A percentile compares a stretch with the other conserved stretches of the same genome.
These are phyloP conservation scores for Austropuccinia psidii DNA, from an alignment of 1,284 basidiomycete species.

Conservation along the genomic window DNA sequence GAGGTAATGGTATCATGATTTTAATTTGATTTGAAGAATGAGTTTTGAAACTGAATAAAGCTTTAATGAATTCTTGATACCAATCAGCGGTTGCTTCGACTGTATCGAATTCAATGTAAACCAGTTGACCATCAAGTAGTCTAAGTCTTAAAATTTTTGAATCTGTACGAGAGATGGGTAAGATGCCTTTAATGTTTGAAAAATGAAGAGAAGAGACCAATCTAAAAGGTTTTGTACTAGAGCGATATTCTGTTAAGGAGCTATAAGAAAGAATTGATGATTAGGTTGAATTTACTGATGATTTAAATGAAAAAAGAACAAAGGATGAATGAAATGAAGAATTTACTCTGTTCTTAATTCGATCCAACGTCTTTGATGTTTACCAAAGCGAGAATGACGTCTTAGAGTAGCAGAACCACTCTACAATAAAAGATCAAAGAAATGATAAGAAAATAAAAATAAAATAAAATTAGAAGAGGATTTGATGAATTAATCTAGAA, in stretches of 20 bases:
- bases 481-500: neutral
- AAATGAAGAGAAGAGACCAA: conserved; percentile 41
- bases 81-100: conserved; percentile 40
- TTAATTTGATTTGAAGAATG: conserved; percentile 41
- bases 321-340: neutral
- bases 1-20: conserved; percentile 42
- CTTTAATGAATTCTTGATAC: conserved; percentile 41
- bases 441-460: neutral
- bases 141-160: conserved; percentile 40
- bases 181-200: conserved; percentile 40
- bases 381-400: conserved; percentile 11
- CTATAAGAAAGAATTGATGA: conserved; percentile 1
- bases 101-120: conserved; percentile 44
- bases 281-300: neutral
- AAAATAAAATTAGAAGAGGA: neutral
- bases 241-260: conserved; percentile 41
- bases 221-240: conserved; percentile 43
- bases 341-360: conserved; percentile 35
- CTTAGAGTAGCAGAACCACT: conserved; percentile 31
- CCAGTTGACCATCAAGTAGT: conserved; percentile 38
- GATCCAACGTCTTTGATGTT: conserved; percentile 25
- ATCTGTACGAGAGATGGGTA: conserved; percentile 40
- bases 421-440: neutral
- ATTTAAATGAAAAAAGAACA: neutral
- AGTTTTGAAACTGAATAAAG: conserved; percentile 41